Conservation (phyloP, 179 eudicot genomes). For the Spergularia azorica region DNA sequence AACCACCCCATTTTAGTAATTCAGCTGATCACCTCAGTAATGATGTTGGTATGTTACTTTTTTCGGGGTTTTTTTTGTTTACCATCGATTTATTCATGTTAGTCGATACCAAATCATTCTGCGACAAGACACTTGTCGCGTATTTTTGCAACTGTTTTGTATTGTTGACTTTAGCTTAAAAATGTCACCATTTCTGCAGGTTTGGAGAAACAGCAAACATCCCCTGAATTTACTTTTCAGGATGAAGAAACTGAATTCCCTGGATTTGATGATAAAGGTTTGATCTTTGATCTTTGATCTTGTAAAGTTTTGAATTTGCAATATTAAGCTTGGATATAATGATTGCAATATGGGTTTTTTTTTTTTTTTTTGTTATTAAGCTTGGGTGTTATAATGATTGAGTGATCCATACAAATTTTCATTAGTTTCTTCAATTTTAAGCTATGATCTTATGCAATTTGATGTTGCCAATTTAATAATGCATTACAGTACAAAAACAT, state of each 20-base stretch:
- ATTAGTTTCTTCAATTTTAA: background rate
- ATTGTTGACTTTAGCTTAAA: constrained; percentile 8
- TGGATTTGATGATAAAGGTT: constrained; percentile 19
- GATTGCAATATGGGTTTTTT: too few relatives aligned
- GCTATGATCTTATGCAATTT: background rate
- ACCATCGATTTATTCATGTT: too few relatives aligned
- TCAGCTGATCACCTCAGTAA: background rate
- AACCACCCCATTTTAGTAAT: background rate
- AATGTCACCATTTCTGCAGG: background rate
- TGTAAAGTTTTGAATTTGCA: background rate
- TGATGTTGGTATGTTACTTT: constrained; percentile 16
- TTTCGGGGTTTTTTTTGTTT: background rate
- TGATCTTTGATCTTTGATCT: constrained; percentile 21
- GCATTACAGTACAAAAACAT: background rate
- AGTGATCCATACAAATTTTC: background rate
- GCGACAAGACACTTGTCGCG: too few relatives aligned
- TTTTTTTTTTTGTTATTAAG: background rate
- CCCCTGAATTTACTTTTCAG: constrained; percentile 6
- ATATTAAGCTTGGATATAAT: background rate
- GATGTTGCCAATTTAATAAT: background rate
- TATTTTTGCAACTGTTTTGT: background rate
- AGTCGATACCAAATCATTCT: too few relatives aligned
- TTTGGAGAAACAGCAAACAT: background rate
- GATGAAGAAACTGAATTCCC: background rate
- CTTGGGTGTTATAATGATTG: too few relatives aligned